phyloP scores from a whole-genome alignment of 1,284 basidiomycete genomes.

The Papiliotrema laurentii region DNA sequence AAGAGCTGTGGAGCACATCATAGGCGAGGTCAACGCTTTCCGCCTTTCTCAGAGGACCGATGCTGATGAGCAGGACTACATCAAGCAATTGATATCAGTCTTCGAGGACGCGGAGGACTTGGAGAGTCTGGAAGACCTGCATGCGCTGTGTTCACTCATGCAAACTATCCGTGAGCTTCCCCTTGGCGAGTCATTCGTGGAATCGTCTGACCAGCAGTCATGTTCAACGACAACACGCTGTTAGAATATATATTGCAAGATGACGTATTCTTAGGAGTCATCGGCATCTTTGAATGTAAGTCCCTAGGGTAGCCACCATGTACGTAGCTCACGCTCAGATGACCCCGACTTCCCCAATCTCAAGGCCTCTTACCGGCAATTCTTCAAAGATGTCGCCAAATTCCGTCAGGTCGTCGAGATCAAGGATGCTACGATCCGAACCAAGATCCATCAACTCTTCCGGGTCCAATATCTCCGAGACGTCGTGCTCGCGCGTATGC shows the following conservation, averaged over 20 bases:
- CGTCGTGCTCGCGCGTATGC: conserved; percentile 86
- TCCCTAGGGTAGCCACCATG: neutral
- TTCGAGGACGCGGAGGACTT: conserved; percentile 86
- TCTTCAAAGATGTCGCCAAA: conserved; percentile 71
- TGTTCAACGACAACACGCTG: conserved; percentile 90
- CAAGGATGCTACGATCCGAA: conserved; percentile 64
- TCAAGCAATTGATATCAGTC: conserved; percentile 78
- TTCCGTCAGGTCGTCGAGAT: conserved; percentile 85
- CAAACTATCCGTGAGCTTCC: conserved; percentile 82
- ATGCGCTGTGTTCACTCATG: conserved; percentile 86
- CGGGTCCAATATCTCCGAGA: conserved; percentile 96
- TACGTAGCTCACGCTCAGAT: conserved; percentile 55
- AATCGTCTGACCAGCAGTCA: conserved; percentile 56
- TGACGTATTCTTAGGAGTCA: conserved; percentile 84
- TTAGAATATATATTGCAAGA: conserved; percentile 95
- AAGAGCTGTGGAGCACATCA: conserved; percentile 74
- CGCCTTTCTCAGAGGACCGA: neutral
- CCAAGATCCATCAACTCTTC: conserved; percentile 94
- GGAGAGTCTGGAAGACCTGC: conserved; percentile 81
- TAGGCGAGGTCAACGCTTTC: conserved; percentile 31
- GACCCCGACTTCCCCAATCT: conserved; percentile 93
- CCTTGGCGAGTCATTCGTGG: neutral
- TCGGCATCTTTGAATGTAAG: conserved; percentile 96
- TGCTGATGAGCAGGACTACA: conserved; percentile 63
- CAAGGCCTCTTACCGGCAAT: conserved; percentile 95